A percentile compares a stretch with the other conserved stretches of the same genome.
phyloP scores from a whole-genome alignment of 1,139 yeast species.

The Saccharomyces hybrid region DNA sequence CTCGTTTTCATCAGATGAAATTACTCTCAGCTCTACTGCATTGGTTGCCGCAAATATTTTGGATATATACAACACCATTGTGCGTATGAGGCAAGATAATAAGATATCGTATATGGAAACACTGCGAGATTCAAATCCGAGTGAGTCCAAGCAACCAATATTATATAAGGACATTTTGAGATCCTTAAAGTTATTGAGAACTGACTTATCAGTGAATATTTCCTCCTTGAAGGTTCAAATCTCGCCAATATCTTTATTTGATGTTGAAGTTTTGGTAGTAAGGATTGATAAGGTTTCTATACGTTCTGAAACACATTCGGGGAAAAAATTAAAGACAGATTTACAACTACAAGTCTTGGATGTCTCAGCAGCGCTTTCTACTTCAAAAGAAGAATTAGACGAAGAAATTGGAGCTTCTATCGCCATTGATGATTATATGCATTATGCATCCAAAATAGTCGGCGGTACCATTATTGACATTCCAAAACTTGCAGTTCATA shows the following conservation, averaged over 20 bases:
- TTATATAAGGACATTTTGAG: conserved; percentile 21
- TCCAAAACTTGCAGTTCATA: conserved; percentile 66
- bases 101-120: conserved; percentile 68
- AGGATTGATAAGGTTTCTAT: conserved; percentile 55
- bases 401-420: conserved; percentile 43
- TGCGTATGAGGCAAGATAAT: conserved; percentile 68
- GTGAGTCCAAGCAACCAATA: conserved; percentile 14
- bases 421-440: conserved; percentile 48
- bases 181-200: conserved; percentile 35
- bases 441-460: conserved; percentile 48
- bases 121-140: conserved; percentile 28
- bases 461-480: conserved; percentile 79
- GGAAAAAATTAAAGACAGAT: conserved; percentile 39
- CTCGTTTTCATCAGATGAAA: conserved; percentile 45
- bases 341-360: conserved; percentile 48
- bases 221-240: conserved; percentile 53
- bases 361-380: conserved; percentile 58
- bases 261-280: conserved; percentile 62
- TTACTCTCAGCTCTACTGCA: conserved; percentile 66
- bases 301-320: conserved; percentile 46
- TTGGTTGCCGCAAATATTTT: conserved; percentile 74
- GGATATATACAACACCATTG: conserved; percentile 66
- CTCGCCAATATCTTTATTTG: conserved; percentile 71
- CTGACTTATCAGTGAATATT: conserved; percentile 55
- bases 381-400: conserved; percentile 38